Conservation (phyloP, 805 yeast species). For the Lipomyces yamanashiensis region DNA sequence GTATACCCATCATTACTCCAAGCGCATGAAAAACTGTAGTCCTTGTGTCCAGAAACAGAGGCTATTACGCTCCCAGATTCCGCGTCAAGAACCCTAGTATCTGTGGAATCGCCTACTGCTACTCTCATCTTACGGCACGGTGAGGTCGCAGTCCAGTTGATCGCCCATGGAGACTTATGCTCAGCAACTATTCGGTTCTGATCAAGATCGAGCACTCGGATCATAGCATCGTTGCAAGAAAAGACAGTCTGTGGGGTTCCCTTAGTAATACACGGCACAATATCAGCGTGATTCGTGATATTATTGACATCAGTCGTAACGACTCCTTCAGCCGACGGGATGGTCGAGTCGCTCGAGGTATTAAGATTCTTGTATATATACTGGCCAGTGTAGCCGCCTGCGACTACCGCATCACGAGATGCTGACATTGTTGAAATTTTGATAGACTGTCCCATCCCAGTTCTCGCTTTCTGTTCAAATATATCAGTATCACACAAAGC, state of each 20-base stretch:
- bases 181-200: conserved; percentile 36
- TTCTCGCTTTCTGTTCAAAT: conserved; percentile 24
- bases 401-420: conserved; percentile 50
- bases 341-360: conserved; percentile 8
- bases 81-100: conserved; percentile 53
- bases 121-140: conserved; percentile 51
- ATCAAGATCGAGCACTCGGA: conserved; percentile 51
- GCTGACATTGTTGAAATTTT: conserved; percentile 57
- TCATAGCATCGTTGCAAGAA: conserved; percentile 56
- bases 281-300: conserved; percentile 56
- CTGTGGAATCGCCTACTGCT: conserved; percentile 57
- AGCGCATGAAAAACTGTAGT: conserved; percentile 64
- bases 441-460: conserved; percentile 39
- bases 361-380: conserved; percentile 49
- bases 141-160: conserved; percentile 55
- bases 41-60: conserved; percentile 54
- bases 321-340: conserved; percentile 44
- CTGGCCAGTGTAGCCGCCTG: conserved; percentile 63
- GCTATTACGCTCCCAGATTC: conserved; percentile 42
- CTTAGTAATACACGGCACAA: conserved; percentile 37
- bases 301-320: conserved; percentile 55
- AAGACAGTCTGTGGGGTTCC: conserved; percentile 47
- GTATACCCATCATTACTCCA: conserved; percentile 55
- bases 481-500: conserved; percentile 3
- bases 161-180: conserved; percentile 51